Evolutionary conservation across 164 flowering plant species (phyloP), one percentile per base, ranked within the genome.

Genomic region (Malania oleifera): DNA sequence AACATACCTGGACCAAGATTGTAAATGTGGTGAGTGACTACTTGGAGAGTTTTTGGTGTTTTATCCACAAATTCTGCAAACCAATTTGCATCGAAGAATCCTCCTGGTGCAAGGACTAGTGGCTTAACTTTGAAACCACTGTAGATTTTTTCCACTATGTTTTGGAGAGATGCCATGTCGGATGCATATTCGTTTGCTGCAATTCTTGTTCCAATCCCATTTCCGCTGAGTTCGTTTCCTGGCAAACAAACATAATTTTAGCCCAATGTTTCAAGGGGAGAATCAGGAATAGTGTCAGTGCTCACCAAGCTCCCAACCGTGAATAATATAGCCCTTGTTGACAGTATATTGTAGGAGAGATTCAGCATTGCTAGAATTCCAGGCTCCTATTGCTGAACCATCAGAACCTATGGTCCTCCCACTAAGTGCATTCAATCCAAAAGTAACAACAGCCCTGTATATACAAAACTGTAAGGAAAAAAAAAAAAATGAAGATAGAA

Each of bases 211-310:
- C 80, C 81, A 43, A 78, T 54, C 39, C 83, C 81, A 38, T 22
- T 44, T 2, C 81, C 82, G 59, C 75, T 65, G 49, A 78, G 51
- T 57, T 78, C 85, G 64, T 81, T 81, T 57, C 85, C 85, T 78
- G 64, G 22, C 25, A 40, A 23, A 12, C 4, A 24, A 22, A 2
- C 10, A 22, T 28, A 5, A 28, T 27, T 19, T n/a, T 18, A n/a
- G 35, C 34, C 29, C 7, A 27, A 44, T 51, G 50, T 4, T 22
- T 14, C 63, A 31, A 31, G 35, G 4, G 4, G 35, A 31, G 9
- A 31, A 4, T n/a, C 9, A 4, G 35, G 6, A 31, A 31, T 31
- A 31, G 9, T 4, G 9, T 4, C 35, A 20, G 26, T 46, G 3
- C 18, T 37, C 61, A 77, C 84, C 82, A 37, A 80, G 78, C 31